phyloP scores from a whole-genome alignment of 805 yeast species.

The Starmerella gropengiesseri region DNA sequence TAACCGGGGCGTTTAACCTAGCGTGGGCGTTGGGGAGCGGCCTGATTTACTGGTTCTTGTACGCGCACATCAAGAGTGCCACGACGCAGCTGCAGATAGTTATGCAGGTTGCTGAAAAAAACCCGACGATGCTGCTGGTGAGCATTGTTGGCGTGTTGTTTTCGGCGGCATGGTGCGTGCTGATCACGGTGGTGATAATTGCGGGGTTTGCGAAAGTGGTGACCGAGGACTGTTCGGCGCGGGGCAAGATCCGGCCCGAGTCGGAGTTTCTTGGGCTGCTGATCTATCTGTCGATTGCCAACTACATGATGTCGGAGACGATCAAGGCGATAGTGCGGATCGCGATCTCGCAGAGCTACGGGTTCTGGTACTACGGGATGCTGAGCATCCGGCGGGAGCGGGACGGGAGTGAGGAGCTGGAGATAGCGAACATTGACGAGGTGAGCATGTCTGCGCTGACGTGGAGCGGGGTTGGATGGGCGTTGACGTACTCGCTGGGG shows the following conservation, averaged over 20 bases:
- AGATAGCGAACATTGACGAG: neutral
- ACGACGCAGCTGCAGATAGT: constrained; percentile 57
- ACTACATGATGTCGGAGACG: constrained; percentile 74
- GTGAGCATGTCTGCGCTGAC: constrained; percentile 3
- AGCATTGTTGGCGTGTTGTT: constrained; percentile 50
- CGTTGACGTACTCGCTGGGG: constrained; percentile 79
- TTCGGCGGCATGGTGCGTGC: constrained; percentile 50
- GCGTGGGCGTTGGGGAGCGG: constrained; percentile 55
- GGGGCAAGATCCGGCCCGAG: constrained; percentile 30
- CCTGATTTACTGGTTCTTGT: constrained; percentile 61
- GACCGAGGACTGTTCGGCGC: constrained; percentile 33
- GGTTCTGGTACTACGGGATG: constrained; percentile 76
- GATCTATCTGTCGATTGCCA: constrained; percentile 69
- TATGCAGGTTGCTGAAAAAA: constrained; percentile 63
- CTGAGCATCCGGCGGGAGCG: constrained; percentile 17
- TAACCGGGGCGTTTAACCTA: constrained; percentile 68
- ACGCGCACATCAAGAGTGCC: constrained; percentile 62
- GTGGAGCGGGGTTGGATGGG: constrained; percentile 43
- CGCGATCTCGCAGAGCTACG: constrained; percentile 72
- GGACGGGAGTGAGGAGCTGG: neutral
- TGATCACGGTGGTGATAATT: constrained; percentile 58
- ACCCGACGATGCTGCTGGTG: constrained; percentile 58
- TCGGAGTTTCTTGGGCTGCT: constrained; percentile 53
- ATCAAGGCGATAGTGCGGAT: constrained; percentile 70
- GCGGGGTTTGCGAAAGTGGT: constrained; percentile 71